Conservation (phyloP, 805 yeast species). For the Yarrowia alimentaria region DNA sequence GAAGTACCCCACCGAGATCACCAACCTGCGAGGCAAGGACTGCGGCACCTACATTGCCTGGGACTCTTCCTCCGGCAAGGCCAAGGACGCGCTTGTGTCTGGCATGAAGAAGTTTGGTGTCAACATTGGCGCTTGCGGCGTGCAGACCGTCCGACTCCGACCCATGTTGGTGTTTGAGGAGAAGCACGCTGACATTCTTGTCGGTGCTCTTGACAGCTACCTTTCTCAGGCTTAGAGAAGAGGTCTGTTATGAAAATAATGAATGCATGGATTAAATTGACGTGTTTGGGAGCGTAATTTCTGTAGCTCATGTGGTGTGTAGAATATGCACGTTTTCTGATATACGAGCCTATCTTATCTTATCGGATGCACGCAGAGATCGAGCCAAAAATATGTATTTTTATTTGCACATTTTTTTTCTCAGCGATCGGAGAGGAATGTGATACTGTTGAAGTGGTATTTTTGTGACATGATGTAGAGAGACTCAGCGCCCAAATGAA, state of each 20-base stretch:
- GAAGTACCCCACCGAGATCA: constrained; percentile 52
- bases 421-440: too few relatives aligned
- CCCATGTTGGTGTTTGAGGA: constrained; percentile 76
- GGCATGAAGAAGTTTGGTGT: constrained; percentile 65
- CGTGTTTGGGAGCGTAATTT: too few relatives aligned
- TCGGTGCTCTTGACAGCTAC: constrained; percentile 45
- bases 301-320: too few relatives aligned
- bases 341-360: too few relatives aligned
- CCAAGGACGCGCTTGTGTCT: constrained; percentile 60
- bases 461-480: too few relatives aligned
- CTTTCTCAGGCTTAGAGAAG: constrained; percentile 22
- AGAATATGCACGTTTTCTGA: too few relatives aligned
- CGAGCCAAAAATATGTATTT: too few relatives aligned
- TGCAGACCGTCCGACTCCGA: constrained; percentile 72
- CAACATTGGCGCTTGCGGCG: constrained; percentile 85
- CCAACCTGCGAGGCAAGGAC: constrained; percentile 67
- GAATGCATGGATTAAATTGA: too few relatives aligned
- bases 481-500: too few relatives aligned
- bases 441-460: too few relatives aligned
- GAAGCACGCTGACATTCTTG: constrained; percentile 71
- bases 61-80: constrained; percentile 54
- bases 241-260: not conserved
- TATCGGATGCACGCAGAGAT: too few relatives aligned
- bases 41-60: constrained; percentile 83
- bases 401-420: too few relatives aligned